Percentiles rank a stretch among this genome's conserved stretches.
These are phyloP conservation scores for Magnolia changhungtana DNA, from an alignment of 164 flowering plant genomes.

Conservation along the genomic window DNA sequence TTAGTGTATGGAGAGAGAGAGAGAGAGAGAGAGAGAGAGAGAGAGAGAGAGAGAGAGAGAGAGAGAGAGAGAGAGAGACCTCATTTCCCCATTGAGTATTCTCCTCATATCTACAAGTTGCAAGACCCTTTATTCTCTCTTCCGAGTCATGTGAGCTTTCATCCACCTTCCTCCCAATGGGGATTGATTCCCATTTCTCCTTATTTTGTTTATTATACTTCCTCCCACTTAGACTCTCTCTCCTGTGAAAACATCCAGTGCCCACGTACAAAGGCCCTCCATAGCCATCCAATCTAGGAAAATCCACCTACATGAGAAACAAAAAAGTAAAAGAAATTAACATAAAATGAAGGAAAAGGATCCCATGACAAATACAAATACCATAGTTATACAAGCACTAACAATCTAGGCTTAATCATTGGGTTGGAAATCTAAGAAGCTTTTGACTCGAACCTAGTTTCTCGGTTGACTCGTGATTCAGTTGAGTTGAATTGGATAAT, in stretches of 20 bases:
- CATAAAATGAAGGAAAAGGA: not conserved
- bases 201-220: conserved; percentile 11
- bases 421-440: too few relatives aligned
- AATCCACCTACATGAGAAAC: conserved; percentile 18
- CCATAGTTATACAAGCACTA: not conserved
- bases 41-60: not conserved
- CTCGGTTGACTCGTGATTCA: too few relatives aligned
- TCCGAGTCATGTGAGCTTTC: conserved; percentile 15
- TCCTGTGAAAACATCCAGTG: conserved; percentile 38
- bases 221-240: conserved; percentile 25
- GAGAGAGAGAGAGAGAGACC: conserved; percentile 26
- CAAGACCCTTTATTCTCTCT: conserved; percentile 27
- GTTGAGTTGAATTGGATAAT: too few relatives aligned
- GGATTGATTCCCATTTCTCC: conserved; percentile 6
- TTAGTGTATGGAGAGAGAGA: too few relatives aligned
- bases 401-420: too few relatives aligned
- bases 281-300: conserved; percentile 24
- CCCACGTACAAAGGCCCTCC: conserved; percentile 33
- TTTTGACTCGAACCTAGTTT: too few relatives aligned
- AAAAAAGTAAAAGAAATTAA: too few relatives aligned
- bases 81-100: conserved; percentile 37
- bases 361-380: not conserved
- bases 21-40: too few relatives aligned
- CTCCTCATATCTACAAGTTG: conserved; percentile 29
- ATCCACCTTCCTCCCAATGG: conserved; percentile 8